Evolutionary conservation across 257 asterid genomes (phyloP), one percentile per base, ranked within the genome.

Genomic region (Ilex asprella): DNA sequence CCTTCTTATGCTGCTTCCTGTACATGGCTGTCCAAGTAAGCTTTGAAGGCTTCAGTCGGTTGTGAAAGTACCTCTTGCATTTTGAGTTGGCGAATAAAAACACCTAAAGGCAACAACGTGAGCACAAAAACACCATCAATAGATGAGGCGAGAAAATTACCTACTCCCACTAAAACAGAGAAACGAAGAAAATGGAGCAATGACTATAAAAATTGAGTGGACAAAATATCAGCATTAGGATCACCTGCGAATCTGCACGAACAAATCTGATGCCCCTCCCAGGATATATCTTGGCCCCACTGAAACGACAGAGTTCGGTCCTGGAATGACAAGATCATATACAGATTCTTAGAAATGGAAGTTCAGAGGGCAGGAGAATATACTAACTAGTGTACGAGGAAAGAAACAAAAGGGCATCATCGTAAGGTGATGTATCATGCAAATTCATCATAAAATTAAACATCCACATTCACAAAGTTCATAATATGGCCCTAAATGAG

Each of bases 221-320:
- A 50, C 16, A 50, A n/a, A 50, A n/a, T 5, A n/a, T 11, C 15
- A 50, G 55, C 5, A 4, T 21, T 21, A 21, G 21, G 16, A 31
- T n/a, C 68, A 81, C 85, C 84, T 81, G 83, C n/a, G 85, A 79
- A 62, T 82, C 88, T 3, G 82, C 47, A n/a, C 85, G 87, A 41
- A 82, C 52, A 61, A 82, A 79, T 65, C 88, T 74, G 60, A 82
- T 82, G 10, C 85, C 88, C 56, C 60, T 79, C 49, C 85, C 88
- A 4, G 88, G 88, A 59, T 82, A 82, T 31, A 82, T 82, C 81
- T 74, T 79, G 31, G 73, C 77, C 13, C 88, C 88, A 16, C 85
- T 82, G 72, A 79, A 79, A 13, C 87, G 83, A 59, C 85, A 82
- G 31, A 82, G 81, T 31, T 82, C 85, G 0, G 85, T 82, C 76